Evolutionary conservation across 2,329 filamentous ascomycete species (phyloP), one percentile per base, ranked within the genome.

Genomic region (Alternaria hordeiaustralica): DNA sequence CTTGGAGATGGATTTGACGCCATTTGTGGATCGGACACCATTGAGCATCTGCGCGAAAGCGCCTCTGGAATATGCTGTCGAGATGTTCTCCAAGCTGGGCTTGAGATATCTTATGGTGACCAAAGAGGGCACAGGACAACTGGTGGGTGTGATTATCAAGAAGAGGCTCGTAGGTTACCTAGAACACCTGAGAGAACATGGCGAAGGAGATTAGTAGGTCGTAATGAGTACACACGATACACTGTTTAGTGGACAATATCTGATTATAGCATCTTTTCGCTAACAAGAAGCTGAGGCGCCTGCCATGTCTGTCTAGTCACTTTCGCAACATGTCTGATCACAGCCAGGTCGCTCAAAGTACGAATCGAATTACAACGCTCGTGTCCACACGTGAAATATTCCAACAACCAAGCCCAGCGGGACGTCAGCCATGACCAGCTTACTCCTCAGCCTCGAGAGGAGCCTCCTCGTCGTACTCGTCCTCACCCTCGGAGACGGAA

Each of bases 401-500:
- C 68, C 66, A 69, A 69, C 65, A 66, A 26, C 64, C 65, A 69
- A 67, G 55, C 58, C 60, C 58, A 65, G 62, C 67, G 61, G 67
- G 68, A 63, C 65, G 63, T 68, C 63, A 60, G 51, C 43, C 58
- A 50, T 59, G 58, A 61, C 55, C 53, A 65, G 66, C 64, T 66
- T 81, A 81, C 83, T 92, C 90, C 84, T 94, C 92, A 73, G 83
- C 84, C 82, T 93, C 90, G 69, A 88, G 77, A 75, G 89, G 89
- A 71, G 86, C 87, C 84, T 97, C 94, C 87, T 96, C 93, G 78
- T 91, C 92, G 79, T 96, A 94, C 82, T 97, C 94, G 86, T 97
- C 94, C 86, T 98, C 95, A 77, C 93, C 95, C 85, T 99, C 96
- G 67, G 96, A 96, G 84, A 97, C 89, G 79, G 93, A 92, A 82